Evolutionary conservation across 331 rosid genomes (phyloP).

Genomic region (Rhamnella rubrinervis): DNA sequence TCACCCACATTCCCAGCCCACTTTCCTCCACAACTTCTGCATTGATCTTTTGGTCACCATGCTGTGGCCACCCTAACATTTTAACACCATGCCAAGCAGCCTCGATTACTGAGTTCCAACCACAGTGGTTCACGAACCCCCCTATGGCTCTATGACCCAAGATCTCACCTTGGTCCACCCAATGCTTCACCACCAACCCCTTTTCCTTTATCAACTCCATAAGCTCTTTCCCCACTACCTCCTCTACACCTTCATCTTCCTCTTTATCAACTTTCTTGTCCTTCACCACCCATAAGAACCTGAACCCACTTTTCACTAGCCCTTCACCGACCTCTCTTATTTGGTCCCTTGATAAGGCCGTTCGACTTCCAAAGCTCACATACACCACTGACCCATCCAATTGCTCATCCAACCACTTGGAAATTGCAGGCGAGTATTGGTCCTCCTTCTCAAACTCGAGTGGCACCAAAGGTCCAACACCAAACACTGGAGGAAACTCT

Average conservation of each 20-base stretch:
- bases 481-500: conserved; percentile 41
- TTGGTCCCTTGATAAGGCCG: conserved; percentile 38
- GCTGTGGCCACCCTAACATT: conserved; percentile 54
- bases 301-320: conserved; percentile 46
- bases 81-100: conserved; percentile 52
- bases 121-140: conserved; percentile 69
- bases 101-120: conserved; percentile 62
- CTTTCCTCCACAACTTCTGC: conserved; percentile 40
- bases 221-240: conserved; percentile 39
- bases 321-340: conserved; percentile 52
- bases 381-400: conserved; percentile 51
- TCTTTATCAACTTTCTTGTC: conserved; percentile 53
- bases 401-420: conserved; percentile 46
- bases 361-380: conserved; percentile 56
- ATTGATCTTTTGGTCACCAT: conserved; percentile 59
- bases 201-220: conserved; percentile 32
- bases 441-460: conserved; percentile 37
- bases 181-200: conserved; percentile 52
- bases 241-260: conserved; percentile 35
- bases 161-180: conserved; percentile 58
- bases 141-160: conserved; percentile 45
- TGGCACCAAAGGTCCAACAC: conserved; percentile 49
- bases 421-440: too few relatives aligned
- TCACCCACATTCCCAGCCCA: conserved; percentile 58
- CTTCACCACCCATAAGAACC: conserved; percentile 65